Base-by-base conservation (phyloP, 1,284 basidiomycete genomes). In the Mixia osmundae region DNA sequence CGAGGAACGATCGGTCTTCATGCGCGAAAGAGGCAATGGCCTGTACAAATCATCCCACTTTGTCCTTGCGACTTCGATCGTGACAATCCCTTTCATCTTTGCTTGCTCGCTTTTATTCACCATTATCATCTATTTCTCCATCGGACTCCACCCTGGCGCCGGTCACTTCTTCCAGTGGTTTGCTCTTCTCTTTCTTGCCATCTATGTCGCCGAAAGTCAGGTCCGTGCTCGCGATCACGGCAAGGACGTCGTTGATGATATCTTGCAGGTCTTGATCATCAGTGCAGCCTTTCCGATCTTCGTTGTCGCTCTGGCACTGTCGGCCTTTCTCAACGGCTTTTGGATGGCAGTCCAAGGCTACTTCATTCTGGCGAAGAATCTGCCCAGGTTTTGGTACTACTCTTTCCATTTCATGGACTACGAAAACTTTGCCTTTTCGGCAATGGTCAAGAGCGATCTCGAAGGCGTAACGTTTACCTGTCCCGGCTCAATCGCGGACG, bases 251-350 rank as follows among this genome's bases (percentile, higher is more conserved):
- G 69, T 68, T 58, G 56, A 58, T 5, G 71, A 67, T 54, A 53
- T 69, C 4, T 55, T 55, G 3, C 68, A 70, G 45, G 57, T 58
- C 6, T 49, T 67, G 15, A 51, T 72, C 16, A 52, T 73, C 31
- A 63, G 68, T 0, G 58, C 66, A 0, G 33, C 62, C 9, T 39
- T 72, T 1, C 70, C 70, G 0, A 62, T 69, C 35, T 71, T 72
- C 42, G 65, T 72, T 25, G 68, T 68, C 0, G 62, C 69, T 1
- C 57, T 73, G 3, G 69, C 69, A 0, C 56, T 72, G 3, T 54
- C 59, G 14, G 57, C 62, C 2, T 72, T 71, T 48, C 42, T 65
- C 25, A 71, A 71, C 46, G 69, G 69, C 0, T 65, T 71, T 41
- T 71, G 67, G 67, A 71, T 71, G 67, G 59, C 28, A 16, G 21